Percentiles rank a stretch among this genome's conserved stretches.
These are phyloP conservation scores for Ophiostoma ips DNA, from an alignment of 2,329 filamentous ascomycete species.

Conservation along the genomic window DNA sequence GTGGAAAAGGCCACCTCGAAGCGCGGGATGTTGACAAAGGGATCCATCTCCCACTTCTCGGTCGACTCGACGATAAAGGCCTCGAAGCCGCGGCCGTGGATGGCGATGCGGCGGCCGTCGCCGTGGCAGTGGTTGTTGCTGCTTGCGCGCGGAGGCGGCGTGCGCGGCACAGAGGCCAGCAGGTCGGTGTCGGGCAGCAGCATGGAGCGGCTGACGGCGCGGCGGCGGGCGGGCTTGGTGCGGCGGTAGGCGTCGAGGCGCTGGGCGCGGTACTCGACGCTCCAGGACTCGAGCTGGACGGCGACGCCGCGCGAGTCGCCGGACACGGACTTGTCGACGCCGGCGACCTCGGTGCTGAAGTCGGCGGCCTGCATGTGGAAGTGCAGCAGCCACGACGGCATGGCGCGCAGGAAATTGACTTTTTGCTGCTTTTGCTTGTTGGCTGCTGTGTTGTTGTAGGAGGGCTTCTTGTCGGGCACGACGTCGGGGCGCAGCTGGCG, in stretches of 20 bases:
- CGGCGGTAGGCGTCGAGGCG: conserved; percentile 54
- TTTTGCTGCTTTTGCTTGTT: conserved; percentile 49
- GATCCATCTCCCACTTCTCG: conserved; percentile 70
- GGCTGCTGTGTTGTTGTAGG: too few species aligned
- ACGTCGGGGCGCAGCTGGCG: conserved; percentile 63
- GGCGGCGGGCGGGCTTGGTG: conserved; percentile 47
- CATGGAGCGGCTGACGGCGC: conserved; percentile 58
- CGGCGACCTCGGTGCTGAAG: conserved; percentile 81
- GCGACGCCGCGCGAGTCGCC: conserved; percentile 69
- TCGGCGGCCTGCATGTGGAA: conserved; percentile 77
- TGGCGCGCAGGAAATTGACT: conserved; percentile 57
- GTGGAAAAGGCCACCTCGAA: conserved; percentile 82
- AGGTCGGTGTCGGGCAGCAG: conserved; percentile 56
- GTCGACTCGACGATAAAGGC: conserved; percentile 80
- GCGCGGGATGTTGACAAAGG: conserved; percentile 72
- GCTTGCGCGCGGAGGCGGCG: too few species aligned
- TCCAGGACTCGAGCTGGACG: conserved; percentile 76
- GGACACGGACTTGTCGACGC: conserved; percentile 72
- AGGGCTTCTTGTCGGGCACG: conserved; percentile 50
- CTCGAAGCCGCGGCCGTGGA: conserved; percentile 75
- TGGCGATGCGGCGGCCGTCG: conserved; percentile 68
- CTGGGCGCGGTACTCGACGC: conserved; percentile 76
- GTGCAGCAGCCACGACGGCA: conserved; percentile 75
- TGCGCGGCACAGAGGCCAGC: conserved; percentile 33
- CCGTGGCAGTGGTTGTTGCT: conserved; percentile 41